phyloP scores from a whole-genome alignment of 495 filamentous ascomycete genomes.

The Staphylotrichum tortipilum region DNA sequence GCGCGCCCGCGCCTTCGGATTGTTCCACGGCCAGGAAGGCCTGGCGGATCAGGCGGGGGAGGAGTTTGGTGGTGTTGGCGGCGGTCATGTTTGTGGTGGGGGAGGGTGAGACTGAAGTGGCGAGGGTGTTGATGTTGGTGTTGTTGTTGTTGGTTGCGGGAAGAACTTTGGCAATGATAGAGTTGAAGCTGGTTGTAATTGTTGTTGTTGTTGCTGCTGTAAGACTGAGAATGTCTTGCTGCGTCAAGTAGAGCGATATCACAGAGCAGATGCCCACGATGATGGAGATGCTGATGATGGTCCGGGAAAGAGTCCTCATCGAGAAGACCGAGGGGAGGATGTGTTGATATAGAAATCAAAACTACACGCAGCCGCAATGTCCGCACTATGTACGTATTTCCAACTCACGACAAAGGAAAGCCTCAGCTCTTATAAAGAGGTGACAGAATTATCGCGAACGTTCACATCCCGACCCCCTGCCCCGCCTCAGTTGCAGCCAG shows the following conservation, averaged over 20 bases:
- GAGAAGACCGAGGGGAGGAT: not conserved
- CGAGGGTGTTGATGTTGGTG: slow-evolving; percentile 17
- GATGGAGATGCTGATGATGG: slow-evolving; percentile 25
- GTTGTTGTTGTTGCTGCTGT: too few relatives aligned
- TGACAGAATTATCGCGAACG: not conserved
- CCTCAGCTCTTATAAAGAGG: not conserved
- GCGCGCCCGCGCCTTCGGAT: slow-evolving; percentile 80
- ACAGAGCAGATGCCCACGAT: slow-evolving; percentile 34
- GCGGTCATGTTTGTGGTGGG: slow-evolving; percentile 25
- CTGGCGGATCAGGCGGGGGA: slow-evolving; percentile 67
- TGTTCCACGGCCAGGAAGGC: slow-evolving; percentile 79
- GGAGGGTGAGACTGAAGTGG: slow-evolving; percentile 59
- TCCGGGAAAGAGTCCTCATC: slow-evolving; percentile 23
- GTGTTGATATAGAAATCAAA: slow-evolving; percentile 9
- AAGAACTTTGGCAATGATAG: not conserved
- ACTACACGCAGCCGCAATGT: too few relatives aligned
- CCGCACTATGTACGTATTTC: not conserved
- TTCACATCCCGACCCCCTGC: not conserved
- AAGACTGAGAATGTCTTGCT: not conserved
- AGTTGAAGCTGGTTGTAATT: too few relatives aligned
- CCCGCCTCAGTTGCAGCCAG: too few relatives aligned
- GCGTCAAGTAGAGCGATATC: slow-evolving; percentile 10
- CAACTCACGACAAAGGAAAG: not conserved
- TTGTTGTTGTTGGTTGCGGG: slow-evolving; percentile 2
- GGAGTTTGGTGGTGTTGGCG: slow-evolving; percentile 44